phyloP scores from a whole-genome alignment of 345 rosid species.

The Salix purpurea region DNA sequence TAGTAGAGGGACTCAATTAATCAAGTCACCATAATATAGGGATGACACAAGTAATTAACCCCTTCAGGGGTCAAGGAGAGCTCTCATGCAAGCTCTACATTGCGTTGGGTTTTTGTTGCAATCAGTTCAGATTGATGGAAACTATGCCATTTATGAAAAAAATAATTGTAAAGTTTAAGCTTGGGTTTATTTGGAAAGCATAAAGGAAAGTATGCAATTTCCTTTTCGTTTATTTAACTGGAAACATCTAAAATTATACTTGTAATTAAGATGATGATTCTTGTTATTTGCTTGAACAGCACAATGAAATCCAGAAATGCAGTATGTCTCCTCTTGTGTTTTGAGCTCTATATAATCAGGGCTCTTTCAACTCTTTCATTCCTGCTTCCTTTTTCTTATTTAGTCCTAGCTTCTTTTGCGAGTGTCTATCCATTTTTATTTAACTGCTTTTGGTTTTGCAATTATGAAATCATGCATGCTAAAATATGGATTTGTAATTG shows the following conservation, averaged over 20 bases:
- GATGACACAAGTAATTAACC: too few species aligned
- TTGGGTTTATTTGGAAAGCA: neutral
- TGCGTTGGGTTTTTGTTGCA: neutral
- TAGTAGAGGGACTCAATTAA: too few species aligned
- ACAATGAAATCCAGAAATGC: neutral
- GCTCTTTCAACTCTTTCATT: too few species aligned
- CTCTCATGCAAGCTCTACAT: neutral
- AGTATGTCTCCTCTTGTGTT: neutral
- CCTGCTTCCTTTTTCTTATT: neutral
- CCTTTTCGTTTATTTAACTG: neutral
- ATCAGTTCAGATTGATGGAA: neutral
- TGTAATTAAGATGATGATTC: neutral
- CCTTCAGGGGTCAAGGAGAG: neutral
- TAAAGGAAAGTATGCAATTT: neutral
- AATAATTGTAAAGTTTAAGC: neutral
- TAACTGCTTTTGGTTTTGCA: neutral
- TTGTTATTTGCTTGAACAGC: neutral
- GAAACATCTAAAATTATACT: neutral
- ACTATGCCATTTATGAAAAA: neutral
- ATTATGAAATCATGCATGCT: neutral
- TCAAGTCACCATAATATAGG: too few species aligned
- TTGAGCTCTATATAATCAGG: too few species aligned
- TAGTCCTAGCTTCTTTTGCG: neutral
- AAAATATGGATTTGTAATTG: neutral
- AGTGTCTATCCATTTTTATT: conserved; percentile 6